A percentile compares a stretch with the other conserved stretches of the same genome.
Conservation (phyloP, 2,329 filamentous ascomycete species). For the Pyricularia grisea region DNA sequence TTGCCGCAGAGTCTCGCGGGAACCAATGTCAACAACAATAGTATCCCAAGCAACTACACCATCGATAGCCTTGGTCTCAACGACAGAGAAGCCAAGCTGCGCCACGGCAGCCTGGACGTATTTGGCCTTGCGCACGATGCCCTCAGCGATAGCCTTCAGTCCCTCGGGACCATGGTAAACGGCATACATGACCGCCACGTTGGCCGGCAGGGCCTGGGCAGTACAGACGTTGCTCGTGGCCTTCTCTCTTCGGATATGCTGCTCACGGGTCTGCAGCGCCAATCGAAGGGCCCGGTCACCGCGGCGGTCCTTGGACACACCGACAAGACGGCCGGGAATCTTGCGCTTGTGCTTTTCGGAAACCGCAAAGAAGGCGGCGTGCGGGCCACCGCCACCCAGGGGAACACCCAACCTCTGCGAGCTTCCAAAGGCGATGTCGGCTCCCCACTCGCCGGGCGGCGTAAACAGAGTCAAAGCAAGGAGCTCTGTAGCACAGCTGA, state of each 20-base stretch:
- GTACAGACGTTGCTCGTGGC: conserved; percentile 97
- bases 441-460: conserved; percentile 87
- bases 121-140: conserved; percentile 61
- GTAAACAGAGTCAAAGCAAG: conserved; percentile 79
- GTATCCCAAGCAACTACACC: conserved; percentile 24
- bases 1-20: neutral
- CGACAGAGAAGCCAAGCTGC: conserved; percentile 42
- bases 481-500: conserved; percentile 84
- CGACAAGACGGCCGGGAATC: conserved; percentile 83
- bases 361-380: conserved; percentile 92
- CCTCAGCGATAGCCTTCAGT: conserved; percentile 73
- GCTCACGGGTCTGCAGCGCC: conserved; percentile 85
- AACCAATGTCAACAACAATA: neutral
- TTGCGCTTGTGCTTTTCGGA: conserved; percentile 88
- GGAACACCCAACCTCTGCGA: conserved; percentile 88
- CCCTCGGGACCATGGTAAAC: conserved; percentile 86
- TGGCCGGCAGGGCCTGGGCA: conserved; percentile 84
- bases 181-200: conserved; percentile 93
- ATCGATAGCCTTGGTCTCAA: conserved; percentile 30
- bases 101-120: conserved; percentile 57
- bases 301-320: conserved; percentile 82
- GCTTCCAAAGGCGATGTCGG: conserved; percentile 90
- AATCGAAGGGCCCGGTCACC: conserved; percentile 74
- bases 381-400: conserved; percentile 87
- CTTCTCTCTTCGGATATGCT: conserved; percentile 94